Percentiles rank a stretch among this genome's conserved stretches.
Evolutionary conservation across 169 alveolate species (phyloP).

Genomic region (Plasmodium sp.): DNA sequence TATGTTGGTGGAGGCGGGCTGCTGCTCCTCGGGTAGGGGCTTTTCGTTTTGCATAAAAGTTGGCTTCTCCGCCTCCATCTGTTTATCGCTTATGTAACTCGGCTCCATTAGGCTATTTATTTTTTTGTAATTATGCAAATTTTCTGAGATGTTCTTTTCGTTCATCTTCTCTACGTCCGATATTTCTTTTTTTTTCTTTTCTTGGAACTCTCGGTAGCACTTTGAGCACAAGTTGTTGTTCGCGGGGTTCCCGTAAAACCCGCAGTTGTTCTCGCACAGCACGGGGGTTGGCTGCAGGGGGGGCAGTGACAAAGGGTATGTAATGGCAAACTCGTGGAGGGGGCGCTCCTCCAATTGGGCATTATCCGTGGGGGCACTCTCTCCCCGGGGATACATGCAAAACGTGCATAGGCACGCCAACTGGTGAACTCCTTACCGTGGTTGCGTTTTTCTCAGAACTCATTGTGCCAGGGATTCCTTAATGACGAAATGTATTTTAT

Average conservation of each 20-base stretch:
- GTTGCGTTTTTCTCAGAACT: conserved; percentile 72
- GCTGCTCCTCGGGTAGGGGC: background rate
- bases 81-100: conserved; percentile 1
- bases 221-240: conserved; percentile 92
- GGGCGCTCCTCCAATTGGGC: background rate
- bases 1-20: background rate
- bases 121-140: conserved; percentile 1
- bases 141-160: conserved; percentile 26
- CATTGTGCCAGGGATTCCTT: conserved; percentile 21
- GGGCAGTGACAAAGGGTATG: background rate
- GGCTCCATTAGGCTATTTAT: conserved; percentile 25
- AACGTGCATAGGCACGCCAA: background rate
- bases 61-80: background rate
- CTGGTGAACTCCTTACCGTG: conserved; percentile 16
- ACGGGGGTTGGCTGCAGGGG: conserved; percentile 81
- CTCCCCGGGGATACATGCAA: background rate
- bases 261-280: conserved; percentile 91
- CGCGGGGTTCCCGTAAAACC: conserved; percentile 94
- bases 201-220: conserved; percentile 89
- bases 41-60: background rate
- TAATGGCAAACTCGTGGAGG: background rate
- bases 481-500: background rate
- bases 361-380: background rate
- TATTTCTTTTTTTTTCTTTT: conserved; percentile 75
- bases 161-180: conserved; percentile 33